These are phyloP conservation scores for Allantophomopsis lycopodina DNA, from an alignment of 2,329 filamentous ascomycete species.

Conservation along the genomic window DNA sequence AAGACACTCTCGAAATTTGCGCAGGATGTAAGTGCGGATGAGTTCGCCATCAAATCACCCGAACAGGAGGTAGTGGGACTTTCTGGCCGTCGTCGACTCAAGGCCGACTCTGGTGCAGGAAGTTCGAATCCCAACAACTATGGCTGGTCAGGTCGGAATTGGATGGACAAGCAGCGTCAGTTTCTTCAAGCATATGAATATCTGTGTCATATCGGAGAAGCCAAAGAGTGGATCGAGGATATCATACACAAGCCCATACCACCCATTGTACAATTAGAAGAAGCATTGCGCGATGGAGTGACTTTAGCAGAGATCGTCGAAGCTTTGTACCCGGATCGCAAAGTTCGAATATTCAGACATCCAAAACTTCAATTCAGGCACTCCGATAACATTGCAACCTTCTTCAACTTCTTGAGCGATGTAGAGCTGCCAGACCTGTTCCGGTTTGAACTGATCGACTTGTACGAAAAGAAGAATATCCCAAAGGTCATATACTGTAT, in stretches of 20 bases:
- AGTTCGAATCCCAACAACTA: slow-evolving; percentile 36
- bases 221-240: slow-evolving; percentile 97
- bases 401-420: slow-evolving; percentile 87
- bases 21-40: slow-evolving; percentile 59
- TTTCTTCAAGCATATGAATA: slow-evolving; percentile 97
- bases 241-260: slow-evolving; percentile 76
- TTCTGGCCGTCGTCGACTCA: slow-evolving; percentile 69
- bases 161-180: slow-evolving; percentile 98
- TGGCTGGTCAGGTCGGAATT: slow-evolving; percentile 72
- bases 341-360: slow-evolving; percentile 72
- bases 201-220: slow-evolving; percentile 95
- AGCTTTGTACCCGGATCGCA: slow-evolving; percentile 64
- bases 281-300: slow-evolving; percentile 82
- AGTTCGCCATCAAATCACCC: slow-evolving; percentile 65
- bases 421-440: slow-evolving; percentile 91
- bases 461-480: slow-evolving; percentile 99
- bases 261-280: slow-evolving; percentile 85
- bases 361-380: slow-evolving; percentile 83
- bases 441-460: slow-evolving; percentile 88
- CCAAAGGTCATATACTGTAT: slow-evolving; percentile 99
- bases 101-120: slow-evolving; percentile 33
- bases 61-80: slow-evolving; percentile 81
- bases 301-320: slow-evolving; percentile 91
- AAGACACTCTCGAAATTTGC: slow-evolving; percentile 76
- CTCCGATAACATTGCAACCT: slow-evolving; percentile 94